Conservation (phyloP, 495 filamentous ascomycete species). For the Xylaria castorea region DNA sequence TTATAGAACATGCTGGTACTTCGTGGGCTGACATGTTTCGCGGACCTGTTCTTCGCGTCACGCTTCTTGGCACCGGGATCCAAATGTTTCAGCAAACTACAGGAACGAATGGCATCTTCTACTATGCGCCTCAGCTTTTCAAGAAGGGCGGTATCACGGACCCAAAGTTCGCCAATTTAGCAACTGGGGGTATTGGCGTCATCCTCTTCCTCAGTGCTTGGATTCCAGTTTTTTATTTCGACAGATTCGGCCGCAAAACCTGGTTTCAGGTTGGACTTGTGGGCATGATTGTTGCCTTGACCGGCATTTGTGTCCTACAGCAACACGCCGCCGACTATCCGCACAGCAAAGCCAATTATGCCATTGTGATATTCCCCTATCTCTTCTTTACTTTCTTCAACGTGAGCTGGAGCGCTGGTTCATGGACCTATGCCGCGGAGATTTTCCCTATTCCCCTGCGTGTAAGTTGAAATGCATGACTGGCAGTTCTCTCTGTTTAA, state of each 20-base stretch:
- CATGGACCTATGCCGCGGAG: constrained; percentile 41
- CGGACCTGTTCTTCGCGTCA: constrained; percentile 39
- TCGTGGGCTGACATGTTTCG: constrained; percentile 36
- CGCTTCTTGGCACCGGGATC: constrained; percentile 36
- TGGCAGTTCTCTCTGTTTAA: not conserved
- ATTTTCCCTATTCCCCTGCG: constrained; percentile 38
- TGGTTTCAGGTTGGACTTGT: constrained; percentile 39
- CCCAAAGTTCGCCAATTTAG: constrained; percentile 34
- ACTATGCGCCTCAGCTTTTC: constrained; percentile 37
- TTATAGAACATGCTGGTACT: constrained; percentile 21
- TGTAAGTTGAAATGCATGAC: constrained; percentile 20
- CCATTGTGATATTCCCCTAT: constrained; percentile 41
- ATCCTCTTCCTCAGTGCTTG: constrained; percentile 36
- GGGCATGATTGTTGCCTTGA: constrained; percentile 37
- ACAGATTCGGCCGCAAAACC: constrained; percentile 36
- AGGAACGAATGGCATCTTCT: constrained; percentile 39
- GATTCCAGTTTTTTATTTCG: constrained; percentile 37
- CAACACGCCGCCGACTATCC: constrained; percentile 35
- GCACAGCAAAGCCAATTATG: constrained; percentile 31
- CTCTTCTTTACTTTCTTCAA: constrained; percentile 41
- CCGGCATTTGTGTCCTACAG: constrained; percentile 35
- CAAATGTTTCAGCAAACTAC: constrained; percentile 39
- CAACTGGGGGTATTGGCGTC: constrained; percentile 36
- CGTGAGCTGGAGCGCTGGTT: constrained; percentile 41
- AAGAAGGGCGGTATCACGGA: constrained; percentile 37